Evolutionary conservation across 1,284 basidiomycete species (phyloP).

Genomic region (Cryptococcus sp.): DNA sequence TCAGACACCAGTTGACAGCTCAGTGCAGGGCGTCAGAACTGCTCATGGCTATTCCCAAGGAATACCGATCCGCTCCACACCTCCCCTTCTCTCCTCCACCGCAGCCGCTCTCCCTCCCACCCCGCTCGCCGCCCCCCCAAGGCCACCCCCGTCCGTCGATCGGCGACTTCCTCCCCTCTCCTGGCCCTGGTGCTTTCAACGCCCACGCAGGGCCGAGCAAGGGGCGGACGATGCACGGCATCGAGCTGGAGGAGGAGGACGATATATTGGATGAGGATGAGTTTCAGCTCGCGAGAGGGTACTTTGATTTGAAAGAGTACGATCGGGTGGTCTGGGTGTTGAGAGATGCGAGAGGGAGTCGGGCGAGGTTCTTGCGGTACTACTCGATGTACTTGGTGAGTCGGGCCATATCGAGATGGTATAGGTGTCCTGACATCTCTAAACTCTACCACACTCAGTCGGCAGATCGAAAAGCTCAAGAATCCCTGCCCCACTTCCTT

Average conservation of each 20-base stretch:
- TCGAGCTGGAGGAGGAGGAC: constrained; percentile 59
- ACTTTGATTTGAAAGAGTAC: constrained; percentile 76
- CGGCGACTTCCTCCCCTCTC: constrained; percentile 39
- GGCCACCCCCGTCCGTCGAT: constrained; percentile 27
- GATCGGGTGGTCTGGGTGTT: constrained; percentile 68
- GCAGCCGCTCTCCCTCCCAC: constrained; percentile 20
- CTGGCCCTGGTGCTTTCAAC: constrained; percentile 27
- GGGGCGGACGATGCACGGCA: constrained; percentile 29
- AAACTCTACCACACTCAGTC: constrained; percentile 24
- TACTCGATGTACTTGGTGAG: constrained; percentile 84
- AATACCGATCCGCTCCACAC: constrained; percentile 36
- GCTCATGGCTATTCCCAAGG: constrained; percentile 42
- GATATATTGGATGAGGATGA: constrained; percentile 57
- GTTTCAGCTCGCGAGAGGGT: constrained; percentile 68
- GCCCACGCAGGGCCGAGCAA: constrained; percentile 30
- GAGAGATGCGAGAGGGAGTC: constrained; percentile 61
- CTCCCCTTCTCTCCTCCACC: constrained; percentile 43
- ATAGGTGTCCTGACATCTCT: no score
- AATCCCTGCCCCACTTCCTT: constrained; percentile 48
- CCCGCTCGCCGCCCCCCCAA: constrained; percentile 17
- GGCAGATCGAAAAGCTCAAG: constrained; percentile 50
- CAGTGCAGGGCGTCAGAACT: constrained; percentile 46
- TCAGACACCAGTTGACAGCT: neutral
- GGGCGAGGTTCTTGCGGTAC: constrained; percentile 70
- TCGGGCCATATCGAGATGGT: constrained; percentile 12